A percentile compares a stretch with the other conserved stretches of the same genome.
phyloP scores from a whole-genome alignment of 2,329 filamentous ascomycete genomes.

The Colletotrichum lindemuthianum region DNA sequence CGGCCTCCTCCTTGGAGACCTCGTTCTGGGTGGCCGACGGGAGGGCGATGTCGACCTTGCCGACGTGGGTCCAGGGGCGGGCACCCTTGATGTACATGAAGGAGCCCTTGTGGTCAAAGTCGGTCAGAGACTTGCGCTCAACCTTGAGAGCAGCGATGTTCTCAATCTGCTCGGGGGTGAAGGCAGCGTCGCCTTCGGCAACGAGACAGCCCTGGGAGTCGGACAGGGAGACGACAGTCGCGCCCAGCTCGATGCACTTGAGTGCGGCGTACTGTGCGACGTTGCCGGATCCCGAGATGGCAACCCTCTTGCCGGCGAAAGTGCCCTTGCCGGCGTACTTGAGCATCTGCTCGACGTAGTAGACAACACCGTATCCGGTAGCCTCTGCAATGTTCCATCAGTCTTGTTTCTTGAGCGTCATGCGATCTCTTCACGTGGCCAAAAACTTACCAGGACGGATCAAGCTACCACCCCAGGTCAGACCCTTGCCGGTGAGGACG shows the following conservation, averaged over 20 bases:
- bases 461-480: slow-evolving; percentile 89
- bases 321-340: slow-evolving; percentile 86
- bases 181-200: slow-evolving; percentile 73
- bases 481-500: slow-evolving; percentile 94
- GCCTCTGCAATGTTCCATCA: slow-evolving; percentile 68
- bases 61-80: slow-evolving; percentile 91
- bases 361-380: slow-evolving; percentile 95
- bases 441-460: slow-evolving; percentile 75
- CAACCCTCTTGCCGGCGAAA: slow-evolving; percentile 91
- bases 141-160: slow-evolving; percentile 88
- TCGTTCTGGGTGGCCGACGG: slow-evolving; percentile 98
- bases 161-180: slow-evolving; percentile 83
- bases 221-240: slow-evolving; percentile 89
- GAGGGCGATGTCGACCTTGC: slow-evolving; percentile 88
- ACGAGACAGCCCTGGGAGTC: slow-evolving; percentile 90
- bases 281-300: slow-evolving; percentile 96
- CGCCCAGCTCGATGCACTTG: slow-evolving; percentile 96
- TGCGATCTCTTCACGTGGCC: neutral
- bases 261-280: slow-evolving; percentile 97
- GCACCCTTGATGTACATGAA: slow-evolving; percentile 90
- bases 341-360: slow-evolving; percentile 98
- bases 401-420: slow-evolving; percentile 10
- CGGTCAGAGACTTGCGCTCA: slow-evolving; percentile 82
- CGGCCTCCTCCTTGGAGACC: slow-evolving; percentile 89
- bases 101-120: slow-evolving; percentile 70